Conservation (phyloP, 306 rosid species). For the Gillenia trifoliata region DNA sequence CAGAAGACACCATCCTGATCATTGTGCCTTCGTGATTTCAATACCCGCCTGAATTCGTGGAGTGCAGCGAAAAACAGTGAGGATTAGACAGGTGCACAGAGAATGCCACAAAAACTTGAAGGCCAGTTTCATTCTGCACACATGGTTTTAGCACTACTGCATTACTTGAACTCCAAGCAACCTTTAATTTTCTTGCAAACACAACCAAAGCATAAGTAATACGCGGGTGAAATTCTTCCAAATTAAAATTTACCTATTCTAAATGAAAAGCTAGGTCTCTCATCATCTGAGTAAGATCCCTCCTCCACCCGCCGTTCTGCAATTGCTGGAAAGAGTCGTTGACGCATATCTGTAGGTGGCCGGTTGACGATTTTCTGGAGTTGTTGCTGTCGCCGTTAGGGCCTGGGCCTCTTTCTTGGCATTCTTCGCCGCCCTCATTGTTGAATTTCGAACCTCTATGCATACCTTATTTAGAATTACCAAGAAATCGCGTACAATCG, state of each 20-base stretch:
- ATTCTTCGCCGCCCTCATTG: conserved; percentile 25
- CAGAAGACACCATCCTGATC: background rate
- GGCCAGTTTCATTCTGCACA: background rate
- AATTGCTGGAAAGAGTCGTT: conserved; percentile 70
- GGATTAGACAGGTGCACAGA: background rate
- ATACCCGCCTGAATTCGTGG: background rate
- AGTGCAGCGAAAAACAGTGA: too few species aligned
- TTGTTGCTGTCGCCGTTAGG: too few species aligned
- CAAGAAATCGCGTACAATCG: conserved; percentile 74
- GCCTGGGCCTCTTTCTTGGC: conserved; percentile 39
- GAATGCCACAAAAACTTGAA: background rate
- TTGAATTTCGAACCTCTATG: conserved; percentile 44
- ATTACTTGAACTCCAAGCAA: conserved; percentile 2
- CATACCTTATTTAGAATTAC: conserved; percentile 69
- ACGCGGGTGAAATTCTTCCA: background rate
- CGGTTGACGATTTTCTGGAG: too few species aligned
- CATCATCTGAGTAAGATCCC: conserved; percentile 63
- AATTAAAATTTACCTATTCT: conserved; percentile 8
- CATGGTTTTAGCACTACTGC: background rate
- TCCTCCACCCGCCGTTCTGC: conserved; percentile 46
- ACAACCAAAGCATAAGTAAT: background rate
- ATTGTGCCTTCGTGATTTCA: background rate
- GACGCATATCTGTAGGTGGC: conserved; percentile 22
- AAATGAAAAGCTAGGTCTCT: conserved; percentile 27
- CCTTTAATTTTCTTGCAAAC: conserved; percentile 14